Conservation (phyloP, 495 filamentous ascomycete genomes). For the Podospora appendiculata region DNA sequence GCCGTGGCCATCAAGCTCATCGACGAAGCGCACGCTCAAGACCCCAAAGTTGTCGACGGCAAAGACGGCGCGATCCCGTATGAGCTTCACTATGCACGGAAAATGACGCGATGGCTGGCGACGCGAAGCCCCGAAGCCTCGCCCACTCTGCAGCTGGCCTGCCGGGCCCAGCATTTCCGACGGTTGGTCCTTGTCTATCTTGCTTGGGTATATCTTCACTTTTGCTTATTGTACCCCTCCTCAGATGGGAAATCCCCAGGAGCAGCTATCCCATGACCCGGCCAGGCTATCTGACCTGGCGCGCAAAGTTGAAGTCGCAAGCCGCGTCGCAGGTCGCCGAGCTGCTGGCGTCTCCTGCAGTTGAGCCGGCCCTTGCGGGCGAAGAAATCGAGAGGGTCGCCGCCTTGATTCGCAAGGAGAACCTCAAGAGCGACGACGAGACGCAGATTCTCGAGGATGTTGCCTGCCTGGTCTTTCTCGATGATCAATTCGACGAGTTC, state of each 20-base stretch:
- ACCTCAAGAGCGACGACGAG: slow-evolving; percentile 53
- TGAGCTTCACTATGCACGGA: slow-evolving; percentile 71
- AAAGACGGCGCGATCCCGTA: slow-evolving; percentile 42
- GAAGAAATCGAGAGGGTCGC: slow-evolving; percentile 44
- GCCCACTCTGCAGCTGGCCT: slow-evolving; percentile 58
- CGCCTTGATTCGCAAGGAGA: slow-evolving; percentile 58
- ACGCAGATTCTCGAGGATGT: slow-evolving; percentile 73
- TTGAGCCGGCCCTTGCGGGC: slow-evolving; percentile 25
- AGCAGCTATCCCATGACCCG: slow-evolving; percentile 59
- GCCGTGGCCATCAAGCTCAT: slow-evolving; percentile 50
- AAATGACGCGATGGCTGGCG: slow-evolving; percentile 66
- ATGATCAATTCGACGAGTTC: slow-evolving; percentile 76
- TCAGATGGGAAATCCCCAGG: slow-evolving; percentile 74
- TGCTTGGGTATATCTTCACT: too few species aligned
- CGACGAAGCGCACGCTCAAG: slow-evolving; percentile 63
- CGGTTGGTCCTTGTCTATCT: slow-evolving; percentile 15
- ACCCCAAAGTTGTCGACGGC: slow-evolving; percentile 46
- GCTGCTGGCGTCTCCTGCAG: slow-evolving; percentile 41
- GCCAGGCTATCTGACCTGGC: slow-evolving; percentile 69
- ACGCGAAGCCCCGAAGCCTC: slow-evolving; percentile 48
- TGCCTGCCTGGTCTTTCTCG: slow-evolving; percentile 77
- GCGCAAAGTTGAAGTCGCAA: slow-evolving; percentile 57
- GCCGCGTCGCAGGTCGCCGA: slow-evolving; percentile 54
- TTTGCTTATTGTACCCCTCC: slow-evolving; percentile 1
- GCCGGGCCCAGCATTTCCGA: slow-evolving; percentile 72